Base-by-base conservation (phyloP, 1,284 basidiomycete genomes). In the Rhodotorula sp. region DNA sequence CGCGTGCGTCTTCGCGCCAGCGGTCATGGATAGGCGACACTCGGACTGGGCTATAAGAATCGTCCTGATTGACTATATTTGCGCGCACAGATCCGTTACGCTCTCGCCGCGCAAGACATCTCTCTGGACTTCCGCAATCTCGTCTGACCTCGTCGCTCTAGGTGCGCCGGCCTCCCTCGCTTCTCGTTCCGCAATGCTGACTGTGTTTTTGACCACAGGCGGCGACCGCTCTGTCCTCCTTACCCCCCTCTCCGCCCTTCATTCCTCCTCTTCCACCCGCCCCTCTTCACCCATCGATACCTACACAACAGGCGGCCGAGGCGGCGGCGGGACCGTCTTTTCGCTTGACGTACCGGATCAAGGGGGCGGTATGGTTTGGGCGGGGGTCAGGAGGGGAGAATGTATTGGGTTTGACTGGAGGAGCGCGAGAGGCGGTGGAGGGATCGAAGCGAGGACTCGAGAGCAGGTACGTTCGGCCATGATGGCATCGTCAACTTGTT, bases 281-380 rank as follows among this genome's bases (percentile, higher is more conserved):
- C 39, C 64, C 0, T 55, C 52, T 0, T 44, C 53, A 0, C 32
- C 48, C 17, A 68, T 71, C 56, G 63, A 71, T 8, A 60, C 59
- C 3, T 68, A 65, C 63, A 22, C 34, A n/a, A 73, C 72, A 7
- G 72, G 72, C 9, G 66, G 69, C 17, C 60, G 60, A 15, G 39
- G 64, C 9, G 73, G 73, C 11, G 71, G 68, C 30, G 73, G 73
- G 8, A 70, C 71, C 8, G 73, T 75, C 4, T 75, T 75, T 34
- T 66, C 68, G 9, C 62, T 75, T n/a, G 73, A 75, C 22, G 20
- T 75, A 44, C 39, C 39, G 17, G 52, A 64, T 36, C 39, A 44
- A 13, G 39, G 39, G 5, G 39, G 39, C 71, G 60, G 71, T 39
- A 27, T 69, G 6, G 56, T 75, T 15, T 73, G 68, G 24, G 71